Evolutionary conservation across 805 yeast species (phyloP), one percentile per base, ranked within the genome.

Genomic region (Yamadazyma philogaea): DNA sequence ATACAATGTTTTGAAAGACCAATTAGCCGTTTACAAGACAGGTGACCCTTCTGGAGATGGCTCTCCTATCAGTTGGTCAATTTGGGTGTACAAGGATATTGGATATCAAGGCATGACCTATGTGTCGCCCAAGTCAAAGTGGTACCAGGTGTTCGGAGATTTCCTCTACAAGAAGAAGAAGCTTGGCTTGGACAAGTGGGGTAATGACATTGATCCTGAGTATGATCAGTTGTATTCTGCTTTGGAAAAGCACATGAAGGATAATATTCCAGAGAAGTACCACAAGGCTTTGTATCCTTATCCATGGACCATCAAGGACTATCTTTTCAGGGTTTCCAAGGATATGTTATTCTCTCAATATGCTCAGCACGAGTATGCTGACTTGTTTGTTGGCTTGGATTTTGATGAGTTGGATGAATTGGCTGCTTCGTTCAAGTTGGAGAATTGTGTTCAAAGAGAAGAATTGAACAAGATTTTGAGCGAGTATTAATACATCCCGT

Each of bases 21-120:
- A 75, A 56, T 61, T 75, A 51, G 61, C 51, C 7, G 61, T 72
- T 34, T 75, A 75, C 56, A 60, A 60, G 39, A 33, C 47, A 3
- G 78, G 78, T 19, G 77, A 74, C 44, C 78, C 78, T 4, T 65
- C 74, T 4, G 77, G 77, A 12, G 77, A 70, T 53, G 59, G 58
- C 5, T 24, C 64, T 8, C 71, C 77, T 16, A 73, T 74, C 40
- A 53, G 68, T 21, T 75, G 78, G 78, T 71, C 78, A 6, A 73
- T 75, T 43, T 75, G 79, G 79, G 57, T 73, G 7, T 75, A 75
- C 56, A 75, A 75, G 53, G 79, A 75, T 52, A 68, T 75, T 52
- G 78, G 79, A 1, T 73, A 60, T 53, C 79, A 75, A 58, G 79
- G 78, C 2, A 53, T 75, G 48, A 65, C 75, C 12, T 72, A 63